Base-by-base conservation (phyloP, 1,284 basidiomycete genomes). In the Malassezia sp. region DNA sequence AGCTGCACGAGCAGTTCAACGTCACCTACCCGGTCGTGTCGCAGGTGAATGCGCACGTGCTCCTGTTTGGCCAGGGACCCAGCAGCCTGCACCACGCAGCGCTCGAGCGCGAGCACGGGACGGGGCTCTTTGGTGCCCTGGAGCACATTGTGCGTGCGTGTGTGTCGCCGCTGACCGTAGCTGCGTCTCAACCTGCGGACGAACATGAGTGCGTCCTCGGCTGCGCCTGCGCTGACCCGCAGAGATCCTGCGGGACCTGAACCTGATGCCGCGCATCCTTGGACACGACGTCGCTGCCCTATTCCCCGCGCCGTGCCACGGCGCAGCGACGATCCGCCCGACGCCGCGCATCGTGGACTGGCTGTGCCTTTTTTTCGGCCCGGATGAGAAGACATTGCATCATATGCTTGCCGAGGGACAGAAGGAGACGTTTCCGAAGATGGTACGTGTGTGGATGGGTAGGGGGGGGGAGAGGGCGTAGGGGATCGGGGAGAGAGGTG, bases 31-130 rank as follows among this genome's bases (percentile, higher is more conserved):
- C 87, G 2, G 83, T 96, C 38, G 91, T 97, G 27, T 89, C 85
- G 1, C 90, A 90, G 73, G 89, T 86, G 23, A 97, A 96, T 63
- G 91, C 90, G 0, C 93, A 97, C 70, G 87, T 97, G 10, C 91
- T 96, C 71, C 64, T 96, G n/a, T 97, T 97, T 74, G 91, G 93
- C 74, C 96, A 95, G 63, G 87, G 87, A 1, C 84, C 88, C 23
- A 78, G 86, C n/a, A n/a, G n/a, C n/a, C n/a, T n/a, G n/a, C n/a
- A n/a, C n/a, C n/a, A n/a, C n/a, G n/a, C n/a, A n/a, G n/a, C n/a
- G n/a, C n/a, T n/a, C n/a, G n/a, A n/a, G n/a, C n/a, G n/a, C n/a
- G n/a, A n/a, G n/a, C n/a, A n/a, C n/a, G n/a, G n/a, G n/a, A n/a
- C n/a, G n/a, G 26, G 96, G 95, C 24, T 99, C 93, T 72, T 70